phyloP scores from a whole-genome alignment of 2,329 filamentous ascomycete species.

The Penicillium sp. region DNA sequence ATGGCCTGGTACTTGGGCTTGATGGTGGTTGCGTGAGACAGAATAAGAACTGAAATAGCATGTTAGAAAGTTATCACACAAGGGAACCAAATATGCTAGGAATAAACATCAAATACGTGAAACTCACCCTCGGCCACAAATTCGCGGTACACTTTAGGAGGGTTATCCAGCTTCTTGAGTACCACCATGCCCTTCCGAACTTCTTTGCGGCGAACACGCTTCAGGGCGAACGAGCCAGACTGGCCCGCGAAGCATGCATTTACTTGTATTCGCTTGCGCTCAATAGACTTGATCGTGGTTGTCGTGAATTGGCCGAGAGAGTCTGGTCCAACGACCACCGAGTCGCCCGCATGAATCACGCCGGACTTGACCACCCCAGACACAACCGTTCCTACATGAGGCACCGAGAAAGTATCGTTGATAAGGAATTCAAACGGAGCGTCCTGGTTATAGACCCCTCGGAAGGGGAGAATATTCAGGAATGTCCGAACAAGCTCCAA shows the following conservation, averaged over 20 bases:
- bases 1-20: slow-evolving; percentile 97
- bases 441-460: slow-evolving; percentile 86
- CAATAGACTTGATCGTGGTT: slow-evolving; percentile 87
- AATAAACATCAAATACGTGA: neutral
- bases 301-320: slow-evolving; percentile 84
- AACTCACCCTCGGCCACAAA: slow-evolving; percentile 73
- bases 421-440: slow-evolving; percentile 93
- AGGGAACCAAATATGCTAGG: neutral
- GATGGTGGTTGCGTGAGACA: slow-evolving; percentile 96
- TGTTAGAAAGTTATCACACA: slow-evolving; percentile 10
- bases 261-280: slow-evolving; percentile 88
- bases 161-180: slow-evolving; percentile 75
- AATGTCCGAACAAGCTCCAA: slow-evolving; percentile 90
- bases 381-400: slow-evolving; percentile 94
- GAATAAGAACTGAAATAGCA: slow-evolving; percentile 69
- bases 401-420: slow-evolving; percentile 97
- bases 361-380: slow-evolving; percentile 89
- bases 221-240: slow-evolving; percentile 87
- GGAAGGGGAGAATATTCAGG: slow-evolving; percentile 90
- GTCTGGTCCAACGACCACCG: slow-evolving; percentile 85
- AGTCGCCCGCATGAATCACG: slow-evolving; percentile 87
- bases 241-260: slow-evolving; percentile 88
- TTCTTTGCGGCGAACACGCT: slow-evolving; percentile 83
- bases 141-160: slow-evolving; percentile 72
- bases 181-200: slow-evolving; percentile 99